Percentiles rank a stretch among this genome's conserved stretches.
These are phyloP conservation scores for Naganishia friedmannii DNA, from an alignment of 768 basidiomycete species.

Conservation along the genomic window DNA sequence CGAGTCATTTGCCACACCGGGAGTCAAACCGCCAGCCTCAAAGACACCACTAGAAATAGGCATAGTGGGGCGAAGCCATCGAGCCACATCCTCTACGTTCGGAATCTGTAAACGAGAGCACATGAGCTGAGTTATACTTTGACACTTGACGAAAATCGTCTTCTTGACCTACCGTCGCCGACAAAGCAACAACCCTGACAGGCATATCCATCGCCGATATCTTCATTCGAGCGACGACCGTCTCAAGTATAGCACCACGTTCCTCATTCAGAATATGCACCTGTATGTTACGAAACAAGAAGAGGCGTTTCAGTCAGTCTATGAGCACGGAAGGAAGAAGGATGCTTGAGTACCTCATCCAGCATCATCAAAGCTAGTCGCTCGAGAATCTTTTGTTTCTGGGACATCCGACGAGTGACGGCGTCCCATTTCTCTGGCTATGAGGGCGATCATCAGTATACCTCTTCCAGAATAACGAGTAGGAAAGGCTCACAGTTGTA, in stretches of 20 bases:
- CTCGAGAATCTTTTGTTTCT: conserved; percentile 66
- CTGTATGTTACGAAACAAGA: conserved; percentile 52
- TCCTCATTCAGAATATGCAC: conserved; percentile 88
- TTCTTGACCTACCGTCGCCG: conserved; percentile 66
- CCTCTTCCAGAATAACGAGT: conserved; percentile 13
- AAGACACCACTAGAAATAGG: conserved; percentile 30
- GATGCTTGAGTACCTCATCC: conserved; percentile 67
- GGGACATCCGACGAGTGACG: conserved; percentile 67
- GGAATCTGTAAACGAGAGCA: conserved; percentile 54
- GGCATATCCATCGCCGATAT: conserved; percentile 57
- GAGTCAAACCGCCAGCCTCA: conserved; percentile 38
- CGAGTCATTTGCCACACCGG: conserved; percentile 24
- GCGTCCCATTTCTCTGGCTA: conserved; percentile 95
- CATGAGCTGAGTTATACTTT: background rate
- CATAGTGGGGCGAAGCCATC: conserved; percentile 67
- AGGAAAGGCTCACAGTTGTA: conserved; percentile 63
- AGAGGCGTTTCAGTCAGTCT: background rate
- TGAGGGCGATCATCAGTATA: background rate
- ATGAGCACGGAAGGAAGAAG: background rate
- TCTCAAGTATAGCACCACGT: conserved; percentile 88
- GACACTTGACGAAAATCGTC: background rate
- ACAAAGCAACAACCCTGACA: conserved; percentile 82
- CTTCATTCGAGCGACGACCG: conserved; percentile 91
- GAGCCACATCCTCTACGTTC: conserved; percentile 83
- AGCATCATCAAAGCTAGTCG: conserved; percentile 77